These are phyloP conservation scores for Neurospora tetrasperma DNA, from an alignment of 495 filamentous ascomycete genomes.

Conservation along the genomic window DNA sequence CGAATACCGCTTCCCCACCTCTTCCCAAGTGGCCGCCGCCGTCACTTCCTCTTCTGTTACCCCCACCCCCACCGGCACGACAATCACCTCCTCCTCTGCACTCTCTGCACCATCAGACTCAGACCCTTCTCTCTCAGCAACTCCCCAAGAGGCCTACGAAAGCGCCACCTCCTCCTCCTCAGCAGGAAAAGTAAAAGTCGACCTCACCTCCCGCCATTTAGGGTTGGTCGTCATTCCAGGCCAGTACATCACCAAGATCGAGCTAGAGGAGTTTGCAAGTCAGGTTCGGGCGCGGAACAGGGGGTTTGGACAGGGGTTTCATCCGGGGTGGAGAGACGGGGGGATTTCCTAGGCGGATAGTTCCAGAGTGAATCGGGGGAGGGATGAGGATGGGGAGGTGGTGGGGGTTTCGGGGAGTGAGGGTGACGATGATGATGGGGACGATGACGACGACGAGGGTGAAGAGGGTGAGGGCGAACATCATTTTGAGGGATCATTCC, in stretches of 20 bases:
- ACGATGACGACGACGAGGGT: neutral
- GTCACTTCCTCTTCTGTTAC: neutral
- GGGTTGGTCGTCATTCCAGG: conserved; percentile 89
- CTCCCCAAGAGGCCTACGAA: conserved; percentile 34
- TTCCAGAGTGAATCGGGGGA: neutral
- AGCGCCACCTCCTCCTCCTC: neutral
- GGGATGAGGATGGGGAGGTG: neutral
- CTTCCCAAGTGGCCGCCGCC: neutral
- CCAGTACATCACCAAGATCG: conserved; percentile 73
- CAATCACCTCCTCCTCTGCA: neutral
- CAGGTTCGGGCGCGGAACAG: conserved; percentile 22
- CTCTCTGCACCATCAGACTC: neutral
- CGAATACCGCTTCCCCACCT: conserved; percentile 34
- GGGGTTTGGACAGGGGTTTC: neutral
- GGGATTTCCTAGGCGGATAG: neutral
- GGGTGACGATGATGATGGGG: neutral
- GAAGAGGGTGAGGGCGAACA: too few relatives aligned
- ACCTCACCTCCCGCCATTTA: conserved; percentile 76
- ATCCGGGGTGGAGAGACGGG: neutral
- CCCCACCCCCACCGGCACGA: neutral
- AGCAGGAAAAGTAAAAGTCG: conserved; percentile 38
- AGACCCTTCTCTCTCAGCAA: neutral
- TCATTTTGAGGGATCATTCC: too few relatives aligned
- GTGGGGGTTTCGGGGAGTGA: neutral
- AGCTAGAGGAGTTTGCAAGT: conserved; percentile 62